A percentile compares a stretch with the other conserved stretches of the same genome.
Evolutionary conservation across 2,329 filamentous ascomycete genomes (phyloP).

Genomic region (Dichotomopilus funicola): DNA sequence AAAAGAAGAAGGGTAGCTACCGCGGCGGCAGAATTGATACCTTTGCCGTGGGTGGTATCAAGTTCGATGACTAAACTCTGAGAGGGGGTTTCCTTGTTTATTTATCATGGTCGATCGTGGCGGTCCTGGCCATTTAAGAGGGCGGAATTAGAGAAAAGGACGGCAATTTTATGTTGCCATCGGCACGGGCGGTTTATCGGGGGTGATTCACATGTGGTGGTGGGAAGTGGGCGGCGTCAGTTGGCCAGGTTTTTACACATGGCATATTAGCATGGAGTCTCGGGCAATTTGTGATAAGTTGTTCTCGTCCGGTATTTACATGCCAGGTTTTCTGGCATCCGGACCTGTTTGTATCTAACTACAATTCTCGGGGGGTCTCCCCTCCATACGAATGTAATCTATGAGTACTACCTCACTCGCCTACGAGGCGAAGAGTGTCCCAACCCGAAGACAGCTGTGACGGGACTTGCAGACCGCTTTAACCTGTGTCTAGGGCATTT

Average conservation of each 20-base stretch:
- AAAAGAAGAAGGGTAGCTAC: conserved; percentile 90
- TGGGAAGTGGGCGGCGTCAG: background rate
- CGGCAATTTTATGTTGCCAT: background rate
- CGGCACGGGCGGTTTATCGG: background rate
- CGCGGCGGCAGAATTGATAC: conserved; percentile 85
- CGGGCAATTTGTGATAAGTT: background rate
- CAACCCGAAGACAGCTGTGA: too few relatives aligned
- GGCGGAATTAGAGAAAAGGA: background rate
- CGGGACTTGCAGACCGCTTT: too few relatives aligned
- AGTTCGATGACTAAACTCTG: conserved; percentile 72
- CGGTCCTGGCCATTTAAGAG: background rate
- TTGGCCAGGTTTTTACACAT: conserved; percentile 1
- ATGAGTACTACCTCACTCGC: too few relatives aligned
- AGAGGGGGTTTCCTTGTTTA: background rate
- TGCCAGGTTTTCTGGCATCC: too few relatives aligned
- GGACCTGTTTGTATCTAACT: too few relatives aligned
- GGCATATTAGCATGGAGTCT: conserved; percentile 9
- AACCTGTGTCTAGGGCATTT: too few relatives aligned
- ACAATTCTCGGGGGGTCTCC: too few relatives aligned
- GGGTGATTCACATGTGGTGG: background rate
- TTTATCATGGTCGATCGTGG: background rate
- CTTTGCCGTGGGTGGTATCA: conserved; percentile 73
- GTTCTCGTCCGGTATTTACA: too few relatives aligned
- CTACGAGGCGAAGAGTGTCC: too few relatives aligned
- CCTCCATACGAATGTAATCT: too few relatives aligned